Conservation (phyloP, 768 basidiomycete genomes). For the Exidia glandulosa region DNA sequence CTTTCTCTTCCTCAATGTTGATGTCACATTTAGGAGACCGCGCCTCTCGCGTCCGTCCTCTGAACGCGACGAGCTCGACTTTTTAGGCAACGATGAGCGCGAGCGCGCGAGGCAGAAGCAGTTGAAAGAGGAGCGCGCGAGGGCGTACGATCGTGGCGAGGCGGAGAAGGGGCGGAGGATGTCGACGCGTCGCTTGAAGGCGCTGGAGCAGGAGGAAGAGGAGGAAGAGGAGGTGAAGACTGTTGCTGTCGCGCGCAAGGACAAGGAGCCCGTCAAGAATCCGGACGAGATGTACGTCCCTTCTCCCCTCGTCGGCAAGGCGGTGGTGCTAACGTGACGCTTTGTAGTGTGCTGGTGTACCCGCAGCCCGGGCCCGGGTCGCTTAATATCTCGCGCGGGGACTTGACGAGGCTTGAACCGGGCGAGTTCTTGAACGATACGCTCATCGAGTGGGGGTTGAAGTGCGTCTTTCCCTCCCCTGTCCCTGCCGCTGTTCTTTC, state of each 20-base stretch:
- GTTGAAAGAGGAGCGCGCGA: too few species aligned
- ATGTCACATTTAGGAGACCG: too few species aligned
- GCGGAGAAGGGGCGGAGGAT: too few species aligned
- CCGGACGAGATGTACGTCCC: not conserved
- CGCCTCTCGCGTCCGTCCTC: too few species aligned
- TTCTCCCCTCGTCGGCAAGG: too few species aligned
- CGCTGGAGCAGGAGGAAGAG: not conserved
- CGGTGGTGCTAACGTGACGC: not conserved
- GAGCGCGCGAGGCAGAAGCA: too few species aligned
- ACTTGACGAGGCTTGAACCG: slow-evolving; percentile 59
- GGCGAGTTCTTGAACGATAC: slow-evolving; percentile 93
- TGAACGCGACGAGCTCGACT: too few species aligned
- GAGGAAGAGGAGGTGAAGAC: not conserved
- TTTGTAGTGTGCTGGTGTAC: slow-evolving; percentile 61
- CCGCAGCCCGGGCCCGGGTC: slow-evolving; percentile 60
- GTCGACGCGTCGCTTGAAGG: not conserved
- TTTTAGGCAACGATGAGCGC: too few species aligned
- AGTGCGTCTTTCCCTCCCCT: slow-evolving; percentile 37
- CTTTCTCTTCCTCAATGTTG: too few species aligned
- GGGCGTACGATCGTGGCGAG: too few species aligned
- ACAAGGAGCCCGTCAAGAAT: not conserved
- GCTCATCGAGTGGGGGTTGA: slow-evolving; percentile 89
- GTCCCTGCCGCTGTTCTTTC: not conserved
- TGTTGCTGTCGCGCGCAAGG: not conserved
- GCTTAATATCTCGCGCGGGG: slow-evolving; percentile 72